Evolutionary conservation across 257 asterid species (phyloP).

Genomic region (Thymus mandschuricus): DNA sequence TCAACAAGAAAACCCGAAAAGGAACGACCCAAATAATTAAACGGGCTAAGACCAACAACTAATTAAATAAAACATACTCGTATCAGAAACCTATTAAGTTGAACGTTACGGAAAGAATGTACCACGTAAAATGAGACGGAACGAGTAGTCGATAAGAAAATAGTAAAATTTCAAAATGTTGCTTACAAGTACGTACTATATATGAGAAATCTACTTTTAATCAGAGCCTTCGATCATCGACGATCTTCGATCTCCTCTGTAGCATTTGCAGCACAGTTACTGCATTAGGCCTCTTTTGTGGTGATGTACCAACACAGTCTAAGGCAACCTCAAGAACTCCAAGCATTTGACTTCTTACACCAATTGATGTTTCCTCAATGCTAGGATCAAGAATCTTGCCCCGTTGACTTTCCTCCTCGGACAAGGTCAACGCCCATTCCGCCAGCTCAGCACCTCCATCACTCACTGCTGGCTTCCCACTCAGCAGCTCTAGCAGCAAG

Average conservation of each 20-base stretch:
- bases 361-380: constrained; percentile 42
- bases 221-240: too few relatives aligned
- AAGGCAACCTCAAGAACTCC: neutral
- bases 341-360: constrained; percentile 31
- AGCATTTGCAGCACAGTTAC: neutral
- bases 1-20: too few relatives aligned
- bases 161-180: too few relatives aligned
- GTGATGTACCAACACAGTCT: neutral
- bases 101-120: too few relatives aligned
- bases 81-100: too few relatives aligned
- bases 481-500: constrained; percentile 68
- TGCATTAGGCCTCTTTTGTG: neutral
- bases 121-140: too few relatives aligned
- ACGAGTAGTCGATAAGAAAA: too few relatives aligned
- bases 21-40: too few relatives aligned
- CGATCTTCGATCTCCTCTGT: neutral
- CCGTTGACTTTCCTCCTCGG: constrained; percentile 34
- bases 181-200: too few relatives aligned
- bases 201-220: too few relatives aligned
- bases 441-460: constrained; percentile 68
- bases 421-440: constrained; percentile 58
- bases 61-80: too few relatives aligned
- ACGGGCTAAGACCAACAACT: too few relatives aligned
- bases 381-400: constrained; percentile 39
- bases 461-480: constrained; percentile 79